phyloP scores from a whole-genome alignment of 164 flowering plant genomes.

The Dillenia turbinata region DNA sequence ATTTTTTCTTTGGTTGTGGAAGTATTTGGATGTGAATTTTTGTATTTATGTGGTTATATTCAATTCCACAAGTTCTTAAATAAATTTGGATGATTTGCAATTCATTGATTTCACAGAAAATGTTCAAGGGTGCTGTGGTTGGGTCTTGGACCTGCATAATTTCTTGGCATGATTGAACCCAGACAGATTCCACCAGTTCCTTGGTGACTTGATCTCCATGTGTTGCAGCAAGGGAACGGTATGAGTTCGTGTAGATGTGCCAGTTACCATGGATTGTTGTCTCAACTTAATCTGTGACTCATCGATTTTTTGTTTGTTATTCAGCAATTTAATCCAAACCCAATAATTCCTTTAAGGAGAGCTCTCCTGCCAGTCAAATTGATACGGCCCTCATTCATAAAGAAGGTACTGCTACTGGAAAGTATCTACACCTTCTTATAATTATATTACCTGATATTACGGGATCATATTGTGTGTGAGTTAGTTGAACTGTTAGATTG shows the following conservation, averaged over 20 bases:
- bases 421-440: conserved; percentile 57
- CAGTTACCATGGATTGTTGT: no score
- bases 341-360: conserved; percentile 30
- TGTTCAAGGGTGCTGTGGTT: conserved; percentile 33
- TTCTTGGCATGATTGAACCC: no score
- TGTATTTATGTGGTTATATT: not conserved
- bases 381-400: conserved; percentile 42
- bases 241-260: conserved; percentile 22
- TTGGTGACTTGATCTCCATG: conserved; percentile 38
- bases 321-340: conserved; percentile 42
- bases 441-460: conserved; percentile 63
- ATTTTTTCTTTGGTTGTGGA: not conserved
- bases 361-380: conserved; percentile 27
- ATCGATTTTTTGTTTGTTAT: not conserved
- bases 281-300: no score
- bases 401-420: conserved; percentile 10
- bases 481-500: not conserved
- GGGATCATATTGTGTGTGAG: conserved; percentile 81
- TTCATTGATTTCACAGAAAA: no score
- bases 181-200: no score
- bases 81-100: not conserved
- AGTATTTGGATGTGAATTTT: not conserved
- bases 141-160: conserved; percentile 54
- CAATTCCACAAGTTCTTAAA: not conserved
- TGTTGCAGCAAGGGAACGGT: conserved; percentile 85